Evolutionary conservation across 495 filamentous ascomycete species (phyloP), one percentile per base, ranked within the genome.

Genomic region (Aspergillus avenaceus): DNA sequence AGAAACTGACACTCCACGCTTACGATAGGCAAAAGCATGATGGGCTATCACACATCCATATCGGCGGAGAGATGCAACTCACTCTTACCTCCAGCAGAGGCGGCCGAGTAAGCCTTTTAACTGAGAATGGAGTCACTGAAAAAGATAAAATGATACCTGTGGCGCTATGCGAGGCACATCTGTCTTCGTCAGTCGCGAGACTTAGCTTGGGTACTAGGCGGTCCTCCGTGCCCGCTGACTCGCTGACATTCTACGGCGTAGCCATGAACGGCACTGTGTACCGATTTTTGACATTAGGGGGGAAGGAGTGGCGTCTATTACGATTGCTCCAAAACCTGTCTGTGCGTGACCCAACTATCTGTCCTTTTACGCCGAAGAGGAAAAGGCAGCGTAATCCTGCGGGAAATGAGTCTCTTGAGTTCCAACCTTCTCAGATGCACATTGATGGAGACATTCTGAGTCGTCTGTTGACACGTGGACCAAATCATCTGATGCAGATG

Each of bases 371-470:
- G 11, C 52, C 59, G 7, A 55, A 41, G 13, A 53, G 67, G 18
- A 60, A 59, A 23, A 58, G 58, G 22, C 58, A 56, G 24, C 54
- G 52, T 16, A 65, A 63, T 9, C 55, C 59, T 3, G 50, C 52
- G 8, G 66, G 66, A 26, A 48, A 64, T 28, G 70, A 71, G 32
- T 60, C 65, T 8, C 56, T 61, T n/a, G 47, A 54, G 8, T 56
- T 58, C 26, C 68, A 62, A 31, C 60, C 64, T n/a, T 51, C 60
- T 19, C 70, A 72, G 34, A 82, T 78, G 75, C 84, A 88, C 22
- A 67, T 91, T 7, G 79, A 91, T 53, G 86, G 87, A 0, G 84
- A 88, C 53, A 73, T 88, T 14, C 62, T 91, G 32, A 63, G 61
- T 44, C 71, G 76, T 18, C 58, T 88, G 4, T 65, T 82, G n/a